Conservation (phyloP, 2,329 filamentous ascomycete species). For the Periconia digitata region DNA sequence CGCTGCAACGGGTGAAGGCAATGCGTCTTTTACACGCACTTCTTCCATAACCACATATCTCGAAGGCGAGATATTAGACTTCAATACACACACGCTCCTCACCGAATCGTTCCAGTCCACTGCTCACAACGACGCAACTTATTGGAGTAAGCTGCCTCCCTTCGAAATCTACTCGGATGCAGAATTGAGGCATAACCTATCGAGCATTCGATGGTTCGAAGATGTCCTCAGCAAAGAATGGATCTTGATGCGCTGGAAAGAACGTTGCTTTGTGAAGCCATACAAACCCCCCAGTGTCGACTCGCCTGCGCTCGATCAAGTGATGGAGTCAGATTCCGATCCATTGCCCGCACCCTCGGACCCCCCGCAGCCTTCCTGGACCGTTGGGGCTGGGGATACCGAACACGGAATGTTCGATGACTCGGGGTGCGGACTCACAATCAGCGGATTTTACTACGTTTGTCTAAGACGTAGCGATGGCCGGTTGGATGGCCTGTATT, state of each 20-base stretch:
- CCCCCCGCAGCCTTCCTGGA: not conserved
- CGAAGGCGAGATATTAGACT: conserved; percentile 70
- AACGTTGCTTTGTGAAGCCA: conserved; percentile 51
- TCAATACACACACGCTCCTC: conserved; percentile 53
- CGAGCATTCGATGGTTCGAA: conserved; percentile 40
- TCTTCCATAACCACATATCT: conserved; percentile 64
- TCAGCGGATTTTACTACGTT: conserved; percentile 58
- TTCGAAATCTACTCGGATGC: conserved; percentile 45
- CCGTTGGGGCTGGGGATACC: conserved; percentile 9
- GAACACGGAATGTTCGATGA: conserved; percentile 34
- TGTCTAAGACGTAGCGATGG: conserved; percentile 51
- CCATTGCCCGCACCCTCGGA: not conserved
- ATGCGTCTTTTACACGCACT: conserved; percentile 31
- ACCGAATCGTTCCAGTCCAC: conserved; percentile 52
- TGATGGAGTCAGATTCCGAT: too few species aligned
- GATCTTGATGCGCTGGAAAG: conserved; percentile 61
- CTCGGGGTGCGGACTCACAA: conserved; percentile 51
- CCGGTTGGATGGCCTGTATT: conserved; percentile 55
- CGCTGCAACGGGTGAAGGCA: conserved; percentile 13
- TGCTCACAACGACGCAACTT: conserved; percentile 49
- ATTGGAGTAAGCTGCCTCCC: conserved; percentile 53
- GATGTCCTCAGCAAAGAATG: conserved; percentile 48
- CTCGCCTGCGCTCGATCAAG: conserved; percentile 1
- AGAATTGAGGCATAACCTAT: conserved; percentile 47
- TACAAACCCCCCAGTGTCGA: conserved; percentile 14